Evolutionary conservation across 2,329 filamentous ascomycete species (phyloP).

Genomic region (Zasmidium cellare): DNA sequence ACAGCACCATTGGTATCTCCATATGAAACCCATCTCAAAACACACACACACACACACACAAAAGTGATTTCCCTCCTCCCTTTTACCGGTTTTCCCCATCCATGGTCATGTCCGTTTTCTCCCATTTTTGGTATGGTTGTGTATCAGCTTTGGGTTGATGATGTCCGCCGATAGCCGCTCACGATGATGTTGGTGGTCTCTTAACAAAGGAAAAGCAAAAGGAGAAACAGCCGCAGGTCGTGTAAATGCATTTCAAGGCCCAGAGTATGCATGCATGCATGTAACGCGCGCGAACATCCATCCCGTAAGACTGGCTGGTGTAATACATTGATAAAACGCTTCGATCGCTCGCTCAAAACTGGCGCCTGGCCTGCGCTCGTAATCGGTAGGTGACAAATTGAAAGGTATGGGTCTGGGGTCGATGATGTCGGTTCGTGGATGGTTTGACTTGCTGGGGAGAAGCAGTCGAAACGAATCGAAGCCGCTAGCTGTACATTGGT

Average conservation of each 20-base stretch:
- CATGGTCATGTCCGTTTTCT: background rate
- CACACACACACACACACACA: too few relatives aligned
- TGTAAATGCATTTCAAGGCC: conserved; percentile 7
- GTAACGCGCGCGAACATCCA: background rate
- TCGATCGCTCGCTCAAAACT: conserved; percentile 7
- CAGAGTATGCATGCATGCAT: conserved; percentile 7
- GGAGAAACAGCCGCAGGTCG: background rate
- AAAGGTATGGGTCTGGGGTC: conserved; percentile 4
- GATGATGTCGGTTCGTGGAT: conserved; percentile 10
- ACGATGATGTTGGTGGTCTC: conserved; percentile 7
- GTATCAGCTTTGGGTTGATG: background rate
- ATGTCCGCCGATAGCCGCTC: background rate
- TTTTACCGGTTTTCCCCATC: background rate
- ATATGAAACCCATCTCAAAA: background rate
- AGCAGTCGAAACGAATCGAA: background rate
- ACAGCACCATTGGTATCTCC: background rate
- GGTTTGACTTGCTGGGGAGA: background rate
- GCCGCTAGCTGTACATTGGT: background rate
- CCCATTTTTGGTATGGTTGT: background rate
- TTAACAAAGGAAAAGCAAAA: conserved; percentile 9
- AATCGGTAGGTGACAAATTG: conserved; percentile 2
- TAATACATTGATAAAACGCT: conserved; percentile 1
- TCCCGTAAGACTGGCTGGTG: background rate
- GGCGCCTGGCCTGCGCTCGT: conserved; percentile 10
- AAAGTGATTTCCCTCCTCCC: background rate